These are phyloP conservation scores for Leersia perrieri DNA, from an alignment of 176 grass and related monocot species.

Conservation along the genomic window DNA sequence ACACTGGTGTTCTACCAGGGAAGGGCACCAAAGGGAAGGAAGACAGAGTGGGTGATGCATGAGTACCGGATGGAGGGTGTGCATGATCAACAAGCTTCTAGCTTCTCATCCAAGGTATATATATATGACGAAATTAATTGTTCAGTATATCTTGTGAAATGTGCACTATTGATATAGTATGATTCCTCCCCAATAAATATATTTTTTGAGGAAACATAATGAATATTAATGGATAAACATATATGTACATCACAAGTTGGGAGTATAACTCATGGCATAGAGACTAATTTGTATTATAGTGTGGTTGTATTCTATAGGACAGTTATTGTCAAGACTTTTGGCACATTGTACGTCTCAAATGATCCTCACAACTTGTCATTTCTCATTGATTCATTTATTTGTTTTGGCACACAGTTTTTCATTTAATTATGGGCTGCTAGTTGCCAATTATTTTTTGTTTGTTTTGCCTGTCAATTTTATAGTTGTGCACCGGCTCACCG, in stretches of 20 bases:
- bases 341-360: slow-evolving; percentile 11
- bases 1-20: slow-evolving; percentile 93
- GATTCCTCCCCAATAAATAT: not conserved
- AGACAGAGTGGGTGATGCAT: slow-evolving; percentile 98
- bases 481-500: not conserved
- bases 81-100: slow-evolving; percentile 10
- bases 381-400: slow-evolving; percentile 7
- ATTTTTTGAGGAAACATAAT: not conserved
- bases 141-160: not conserved
- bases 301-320: not conserved
- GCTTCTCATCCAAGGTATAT: slow-evolving; percentile 51
- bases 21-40: slow-evolving; percentile 83
- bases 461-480: not conserved
- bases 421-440: not conserved
- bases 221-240: not conserved
- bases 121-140: not conserved
- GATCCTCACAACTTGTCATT: slow-evolving; percentile 16
- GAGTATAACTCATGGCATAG: not conserved
- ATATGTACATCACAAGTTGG: not conserved
- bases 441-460: slow-evolving; percentile 6
- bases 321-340: slow-evolving; percentile 24
- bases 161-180: not conserved
- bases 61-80: slow-evolving; percentile 75
- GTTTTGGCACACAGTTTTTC: not conserved
- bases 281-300: not conserved